Base-by-base conservation (phyloP, 2,329 filamentous ascomycete genomes). In the Penicillium frequentans region DNA sequence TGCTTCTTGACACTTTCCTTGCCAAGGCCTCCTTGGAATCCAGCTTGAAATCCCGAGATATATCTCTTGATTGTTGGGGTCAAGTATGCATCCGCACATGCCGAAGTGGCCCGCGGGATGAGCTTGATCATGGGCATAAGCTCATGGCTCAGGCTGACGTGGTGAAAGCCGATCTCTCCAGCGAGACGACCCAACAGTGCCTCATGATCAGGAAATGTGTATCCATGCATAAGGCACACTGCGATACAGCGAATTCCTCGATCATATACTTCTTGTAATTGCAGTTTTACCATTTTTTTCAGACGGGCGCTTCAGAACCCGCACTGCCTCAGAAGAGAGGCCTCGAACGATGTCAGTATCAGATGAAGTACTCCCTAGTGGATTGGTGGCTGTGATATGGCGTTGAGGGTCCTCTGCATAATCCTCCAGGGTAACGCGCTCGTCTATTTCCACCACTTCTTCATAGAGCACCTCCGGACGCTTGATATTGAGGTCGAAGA, bases 91-190 rank as follows among this genome's bases (percentile, higher is more conserved):
- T 93, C 90, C 7, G 89, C 90, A 63, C 88, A 91, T 1, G 90
- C 89, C 19, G 88, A 91, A 0, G 88, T 91, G 2, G 88, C 88
- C 61, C 90, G 78, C 11, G 90, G 86, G 0, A 92, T 86, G 27
- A 93, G 79, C 74, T 93, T 92, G 75, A 93, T 92, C 90, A 93
- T 93, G n/a, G 79, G 91, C 90, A 93, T 91, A 45, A 93, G 81
- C 73, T 90, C 86, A 64, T 91, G 88, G 62, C 88, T 91, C 31
- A 93, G 79, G 55, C 89, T 93, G 60, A 96, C 87, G 72, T 96
- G 91, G 55, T 84, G 76, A 69, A 96, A 95, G 1, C 93, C 93
- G 62, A 96, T 87, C 16, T 95, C 88, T 56, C 80, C 82, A 1
- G 93, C 93, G 48, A 96, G 78, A 62, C 81, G 84, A 16, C 91